phyloP scores from a whole-genome alignment of 2,329 filamentous ascomycete genomes.

The Blumeriella jaapii region DNA sequence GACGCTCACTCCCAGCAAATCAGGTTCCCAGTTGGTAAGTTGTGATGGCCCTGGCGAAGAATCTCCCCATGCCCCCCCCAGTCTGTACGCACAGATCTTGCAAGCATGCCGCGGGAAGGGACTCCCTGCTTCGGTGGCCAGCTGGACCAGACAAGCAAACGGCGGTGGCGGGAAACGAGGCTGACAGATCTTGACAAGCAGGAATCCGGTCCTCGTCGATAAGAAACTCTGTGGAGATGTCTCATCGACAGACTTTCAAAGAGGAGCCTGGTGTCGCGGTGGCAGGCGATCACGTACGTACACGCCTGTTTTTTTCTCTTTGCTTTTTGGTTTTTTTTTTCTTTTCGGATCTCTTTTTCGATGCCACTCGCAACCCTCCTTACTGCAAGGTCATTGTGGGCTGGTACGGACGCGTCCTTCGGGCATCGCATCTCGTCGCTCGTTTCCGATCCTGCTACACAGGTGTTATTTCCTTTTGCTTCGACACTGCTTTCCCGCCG shows the following conservation, averaged over 20 bases:
- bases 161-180: slow-evolving; percentile 11
- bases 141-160: neutral
- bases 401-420: no score
- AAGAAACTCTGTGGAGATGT: slow-evolving; percentile 23
- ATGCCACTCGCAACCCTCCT: slow-evolving; percentile 5
- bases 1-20: no score
- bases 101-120: slow-evolving; percentile 19
- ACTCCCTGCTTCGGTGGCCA: slow-evolving; percentile 13
- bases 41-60: no score
- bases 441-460: slow-evolving; percentile 12
- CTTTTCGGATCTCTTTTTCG: slow-evolving; percentile 13
- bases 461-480: slow-evolving; percentile 11
- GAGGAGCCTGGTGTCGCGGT: slow-evolving; percentile 31
- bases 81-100: slow-evolving; percentile 20
- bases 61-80: slow-evolving; percentile 10
- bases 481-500: neutral
- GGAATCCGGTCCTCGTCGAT: slow-evolving; percentile 4
- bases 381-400: no score
- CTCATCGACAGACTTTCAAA: slow-evolving; percentile 32
- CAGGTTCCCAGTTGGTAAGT: slow-evolving; percentile 13
- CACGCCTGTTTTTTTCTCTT: slow-evolving; percentile 8
- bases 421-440: no score
- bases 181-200: slow-evolving; percentile 15
- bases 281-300: slow-evolving; percentile 35
- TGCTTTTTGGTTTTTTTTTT: slow-evolving; percentile 7